Base-by-base conservation (phyloP, 2,329 filamentous ascomycete species). In the Grosmannia clavigera region DNA sequence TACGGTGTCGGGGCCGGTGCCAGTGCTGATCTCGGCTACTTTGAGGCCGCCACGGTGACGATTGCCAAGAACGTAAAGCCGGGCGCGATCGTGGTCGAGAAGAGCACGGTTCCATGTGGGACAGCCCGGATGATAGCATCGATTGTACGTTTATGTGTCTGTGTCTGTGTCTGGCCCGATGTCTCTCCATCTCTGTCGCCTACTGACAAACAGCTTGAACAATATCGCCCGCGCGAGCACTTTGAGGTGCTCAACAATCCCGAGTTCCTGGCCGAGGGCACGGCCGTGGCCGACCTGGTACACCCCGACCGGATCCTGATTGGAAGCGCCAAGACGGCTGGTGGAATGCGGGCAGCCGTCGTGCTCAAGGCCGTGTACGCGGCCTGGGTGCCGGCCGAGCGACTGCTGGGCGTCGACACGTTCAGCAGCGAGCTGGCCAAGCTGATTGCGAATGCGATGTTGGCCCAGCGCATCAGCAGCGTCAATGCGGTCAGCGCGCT, bases 341-440 rank as follows among this genome's bases (percentile, higher is more conserved):
- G 6, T 9, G 33, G 33, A 7, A 2, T 35, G 33, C 33, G 33
- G 9, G 33, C 33, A 9, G 33, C 33, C 33, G 33, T 5, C 33
- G 33, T 35, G 33, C 33, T 35, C 6, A 9, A 11, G 33, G 33
- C 33, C 9, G 33, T 35, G 33, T 35, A 35, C 9, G 33, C 33
- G 33, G 33, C 33, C 33, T 35, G 33, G 58, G 58, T 59, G 25
- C 58, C 58, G 27, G 10, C 11, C 3, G 50, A 14, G 25, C 58
- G 29, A 12, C 22, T 59, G 16, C 33, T 59, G 25, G 43, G n/a
- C 3, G 51, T 48, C 38, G 27, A 55, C 38, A 59, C 58, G 16
- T 59, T 59, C 35, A 59, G 58, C 58, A 59, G 58, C 51, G 58
- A 59, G 58, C 35, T 59, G 50, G 55, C 58, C n/a, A 59, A 59